phyloP scores from a whole-genome alignment of 441 rosid genomes.

The Erodium trifolium region DNA sequence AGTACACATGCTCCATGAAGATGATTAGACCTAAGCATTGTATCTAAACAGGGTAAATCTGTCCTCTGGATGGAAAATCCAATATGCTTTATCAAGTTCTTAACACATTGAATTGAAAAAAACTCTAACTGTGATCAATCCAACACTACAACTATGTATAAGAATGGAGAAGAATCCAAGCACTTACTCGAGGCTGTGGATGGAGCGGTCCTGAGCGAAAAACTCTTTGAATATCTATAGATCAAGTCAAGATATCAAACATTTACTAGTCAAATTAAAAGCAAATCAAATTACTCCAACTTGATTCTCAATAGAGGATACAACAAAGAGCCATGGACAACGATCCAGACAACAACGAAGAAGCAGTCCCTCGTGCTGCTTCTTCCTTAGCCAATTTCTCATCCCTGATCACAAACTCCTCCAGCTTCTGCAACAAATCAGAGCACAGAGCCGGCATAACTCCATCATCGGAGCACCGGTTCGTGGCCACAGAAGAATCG shows the following conservation, averaged over 20 bases:
- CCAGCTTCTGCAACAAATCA: constrained; percentile 52
- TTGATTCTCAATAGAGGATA: constrained; percentile 38
- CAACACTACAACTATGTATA: constrained; percentile 6
- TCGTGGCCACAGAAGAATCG: constrained; percentile 50
- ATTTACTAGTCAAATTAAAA: neutral
- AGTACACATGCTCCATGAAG: neutral
- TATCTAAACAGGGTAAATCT: neutral
- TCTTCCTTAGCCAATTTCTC: constrained; percentile 47
- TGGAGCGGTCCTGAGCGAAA: constrained; percentile 71
- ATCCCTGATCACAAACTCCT: constrained; percentile 56
- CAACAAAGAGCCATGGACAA: constrained; percentile 96
- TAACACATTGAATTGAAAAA: neutral
- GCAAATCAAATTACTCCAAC: neutral
- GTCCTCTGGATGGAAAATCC: neutral
- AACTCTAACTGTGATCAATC: constrained; percentile 8
- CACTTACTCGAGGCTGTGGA: constrained; percentile 89
- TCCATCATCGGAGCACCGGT: constrained; percentile 35
- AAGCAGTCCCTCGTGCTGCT: constrained; percentile 34
- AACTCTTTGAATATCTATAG: constrained; percentile 70
- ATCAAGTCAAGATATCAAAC: constrained; percentile 22
- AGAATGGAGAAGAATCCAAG: constrained; percentile 4
- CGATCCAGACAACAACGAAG: constrained; percentile 78
- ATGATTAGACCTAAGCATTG: neutral
- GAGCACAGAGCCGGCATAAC: constrained; percentile 48
- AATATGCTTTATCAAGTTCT: neutral